Base-by-base conservation (phyloP, 768 basidiomycete species). In the Tylopilus intermedius region DNA sequence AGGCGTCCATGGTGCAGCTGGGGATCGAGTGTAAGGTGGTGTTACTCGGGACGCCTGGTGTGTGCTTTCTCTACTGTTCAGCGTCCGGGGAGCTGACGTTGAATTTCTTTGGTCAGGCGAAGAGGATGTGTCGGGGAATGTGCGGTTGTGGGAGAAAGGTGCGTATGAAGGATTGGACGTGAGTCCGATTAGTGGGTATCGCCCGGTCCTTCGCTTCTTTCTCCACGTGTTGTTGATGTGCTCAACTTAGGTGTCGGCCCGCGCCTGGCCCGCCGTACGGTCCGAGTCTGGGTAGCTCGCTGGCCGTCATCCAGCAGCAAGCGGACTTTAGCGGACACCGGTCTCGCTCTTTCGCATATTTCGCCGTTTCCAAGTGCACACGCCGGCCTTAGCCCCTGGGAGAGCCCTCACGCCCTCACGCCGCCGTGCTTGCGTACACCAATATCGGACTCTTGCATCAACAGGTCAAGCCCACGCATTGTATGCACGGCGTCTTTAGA, bases 401-500 rank as follows among this genome's bases (percentile, higher is more conserved):
- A 18, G 18, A 18, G 18, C 18, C 18, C 18, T 18, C 18, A 18
- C 18, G 18, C 18, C 18, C 18, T 18, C 18, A 18, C 18, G 18
- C 18, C 18, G 18, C 18, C 18, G 18, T 18, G 18, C 18, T 18
- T 18, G 18, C 18, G 18, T 18, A 18, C 18, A 18, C 18, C 18
- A 18, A 81, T 54, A 80, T 94, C 18, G 83, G 88, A 0, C 80
- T 83, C 7, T 73, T 95, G 18, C 18, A 18, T 18, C 18, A 18
- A 18, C 18, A 94, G 61, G 75, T 90, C 14, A 76, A 78, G 50
- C 89, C 92, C 0, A 83, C 82, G 0, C 80, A 86, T 59, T 82
- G 90, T 39, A 79, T 92, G 4, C 90, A 94, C 60, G 89, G 89
- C 0, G 80, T 90, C 42, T 82, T 93, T 58, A 78, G 81, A 61